Percentiles rank a stretch among this genome's conserved stretches.
phyloP scores from a whole-genome alignment of 352 stramenopile species.

The Globisporangium yorkense region DNA sequence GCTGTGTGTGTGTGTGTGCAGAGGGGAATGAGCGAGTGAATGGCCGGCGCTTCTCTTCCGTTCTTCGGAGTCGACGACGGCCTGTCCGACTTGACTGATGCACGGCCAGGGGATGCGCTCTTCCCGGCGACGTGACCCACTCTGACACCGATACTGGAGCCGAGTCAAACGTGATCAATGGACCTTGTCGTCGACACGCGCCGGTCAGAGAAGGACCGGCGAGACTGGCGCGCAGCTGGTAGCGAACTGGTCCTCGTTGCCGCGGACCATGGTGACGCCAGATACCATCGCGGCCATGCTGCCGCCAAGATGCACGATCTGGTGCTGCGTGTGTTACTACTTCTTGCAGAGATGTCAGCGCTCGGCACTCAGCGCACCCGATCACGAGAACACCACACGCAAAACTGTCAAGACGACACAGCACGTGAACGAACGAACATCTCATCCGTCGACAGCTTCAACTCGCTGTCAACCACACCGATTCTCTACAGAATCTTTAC shows the following conservation, averaged over 20 bases:
- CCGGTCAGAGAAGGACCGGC: not conserved
- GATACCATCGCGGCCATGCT: not conserved
- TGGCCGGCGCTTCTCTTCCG: not conserved
- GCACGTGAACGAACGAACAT: not conserved
- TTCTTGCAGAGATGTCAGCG: too few species aligned
- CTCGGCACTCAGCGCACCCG: too few species aligned
- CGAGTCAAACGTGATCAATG: not conserved
- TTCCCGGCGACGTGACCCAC: not conserved
- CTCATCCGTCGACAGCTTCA: not conserved
- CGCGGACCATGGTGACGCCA: too few species aligned
- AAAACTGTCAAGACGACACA: too few species aligned
- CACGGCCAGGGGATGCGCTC: not conserved
- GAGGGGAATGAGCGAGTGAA: not conserved
- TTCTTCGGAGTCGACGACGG: not conserved
- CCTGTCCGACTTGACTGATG: not conserved
- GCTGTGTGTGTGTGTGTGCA: too few species aligned
- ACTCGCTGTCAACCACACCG: not conserved
- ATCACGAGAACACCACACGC: too few species aligned
- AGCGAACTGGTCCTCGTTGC: not conserved
- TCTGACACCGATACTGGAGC: not conserved
- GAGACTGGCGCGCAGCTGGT: not conserved
- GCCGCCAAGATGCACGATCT: too few species aligned
- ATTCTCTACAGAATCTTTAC: too few species aligned
- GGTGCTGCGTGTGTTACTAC: too few species aligned
- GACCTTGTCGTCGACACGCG: not conserved